Evolutionary conservation across 441 rosid genomes (phyloP).

Genomic region (Adansonia madagascariensis): DNA sequence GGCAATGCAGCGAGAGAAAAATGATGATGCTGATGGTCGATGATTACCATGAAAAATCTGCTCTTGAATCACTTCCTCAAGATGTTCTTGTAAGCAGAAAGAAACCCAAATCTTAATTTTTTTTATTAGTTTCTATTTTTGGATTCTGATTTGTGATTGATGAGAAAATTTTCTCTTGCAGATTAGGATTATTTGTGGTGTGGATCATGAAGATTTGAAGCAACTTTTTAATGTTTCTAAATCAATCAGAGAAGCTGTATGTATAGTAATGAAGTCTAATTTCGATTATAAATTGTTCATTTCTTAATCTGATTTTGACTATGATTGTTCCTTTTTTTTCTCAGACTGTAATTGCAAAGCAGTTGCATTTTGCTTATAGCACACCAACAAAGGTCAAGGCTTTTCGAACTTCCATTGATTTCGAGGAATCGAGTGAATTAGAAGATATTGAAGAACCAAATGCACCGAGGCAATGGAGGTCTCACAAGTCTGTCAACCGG

Average conservation of each 20-base stretch:
- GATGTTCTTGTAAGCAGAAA: constrained; percentile 64
- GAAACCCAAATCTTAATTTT: not conserved
- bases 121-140: not conserved
- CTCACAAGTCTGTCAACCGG: constrained; percentile 40
- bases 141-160: constrained; percentile 12
- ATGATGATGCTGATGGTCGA: not conserved
- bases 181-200: constrained; percentile 69
- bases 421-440: constrained; percentile 30
- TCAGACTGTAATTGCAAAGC: constrained; percentile 67
- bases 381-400: constrained; percentile 71
- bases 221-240: constrained; percentile 67
- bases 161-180: constrained; percentile 27
- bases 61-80: constrained; percentile 69
- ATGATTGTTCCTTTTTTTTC: not conserved
- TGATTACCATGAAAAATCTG: constrained; percentile 39
- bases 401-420: constrained; percentile 44
- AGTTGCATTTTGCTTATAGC: constrained; percentile 58
- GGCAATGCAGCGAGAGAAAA: constrained; percentile 44
- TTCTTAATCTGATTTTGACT: constrained; percentile 14
- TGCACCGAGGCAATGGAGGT: constrained; percentile 54
- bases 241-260: constrained; percentile 76
- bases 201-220: constrained; percentile 67
- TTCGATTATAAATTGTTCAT: not conserved
- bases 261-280: constrained; percentile 27
- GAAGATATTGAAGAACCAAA: constrained; percentile 67